Evolutionary conservation across 225 moss, liverwort and hornwort genomes (phyloP).

Genomic region (Marchantia paleacea): DNA sequence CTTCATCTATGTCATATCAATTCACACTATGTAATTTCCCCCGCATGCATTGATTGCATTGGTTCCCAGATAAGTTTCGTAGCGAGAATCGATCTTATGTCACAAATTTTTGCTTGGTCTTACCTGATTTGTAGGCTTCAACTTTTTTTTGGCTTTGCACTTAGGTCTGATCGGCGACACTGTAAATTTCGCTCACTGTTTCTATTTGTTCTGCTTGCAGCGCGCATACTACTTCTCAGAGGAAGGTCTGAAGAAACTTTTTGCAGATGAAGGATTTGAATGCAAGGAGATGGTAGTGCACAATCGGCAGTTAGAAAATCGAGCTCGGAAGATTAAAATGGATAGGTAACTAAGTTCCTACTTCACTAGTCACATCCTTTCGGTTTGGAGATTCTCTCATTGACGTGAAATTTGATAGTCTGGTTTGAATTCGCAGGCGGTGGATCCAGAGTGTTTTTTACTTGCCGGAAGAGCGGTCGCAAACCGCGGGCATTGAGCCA

Average conservation of each 20-base stretch:
- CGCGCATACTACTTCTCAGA: conserved; percentile 91
- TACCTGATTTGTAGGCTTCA: too few species aligned
- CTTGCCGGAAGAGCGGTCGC: conserved; percentile 31
- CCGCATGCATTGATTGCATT: too few species aligned
- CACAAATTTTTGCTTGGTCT: too few species aligned
- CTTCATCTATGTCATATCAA: too few species aligned
- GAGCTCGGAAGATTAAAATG: conserved; percentile 80
- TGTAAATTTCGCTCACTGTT: background rate
- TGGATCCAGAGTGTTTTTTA: conserved; percentile 94
- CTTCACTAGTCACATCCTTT: background rate
- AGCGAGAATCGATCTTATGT: too few species aligned
- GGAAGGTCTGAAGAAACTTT: conserved; percentile 55
- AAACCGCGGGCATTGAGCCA: background rate
- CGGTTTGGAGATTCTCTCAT: background rate
- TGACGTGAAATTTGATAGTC: background rate
- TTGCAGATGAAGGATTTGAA: conserved; percentile 56
- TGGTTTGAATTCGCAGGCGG: conserved; percentile 43
- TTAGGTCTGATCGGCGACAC: too few species aligned
- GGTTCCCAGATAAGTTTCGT: too few species aligned
- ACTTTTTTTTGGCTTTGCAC: too few species aligned
- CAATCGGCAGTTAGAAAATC: conserved; percentile 64
- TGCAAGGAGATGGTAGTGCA: conserved; percentile 73
- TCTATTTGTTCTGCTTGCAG: conserved; percentile 33
- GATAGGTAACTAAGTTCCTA: conserved; percentile 49
- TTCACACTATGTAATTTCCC: too few species aligned